A percentile compares a stretch with the other conserved stretches of the same genome.
These are phyloP conservation scores for Corymbia citriodora DNA, from an alignment of 441 rosid species.

Conservation along the genomic window DNA sequence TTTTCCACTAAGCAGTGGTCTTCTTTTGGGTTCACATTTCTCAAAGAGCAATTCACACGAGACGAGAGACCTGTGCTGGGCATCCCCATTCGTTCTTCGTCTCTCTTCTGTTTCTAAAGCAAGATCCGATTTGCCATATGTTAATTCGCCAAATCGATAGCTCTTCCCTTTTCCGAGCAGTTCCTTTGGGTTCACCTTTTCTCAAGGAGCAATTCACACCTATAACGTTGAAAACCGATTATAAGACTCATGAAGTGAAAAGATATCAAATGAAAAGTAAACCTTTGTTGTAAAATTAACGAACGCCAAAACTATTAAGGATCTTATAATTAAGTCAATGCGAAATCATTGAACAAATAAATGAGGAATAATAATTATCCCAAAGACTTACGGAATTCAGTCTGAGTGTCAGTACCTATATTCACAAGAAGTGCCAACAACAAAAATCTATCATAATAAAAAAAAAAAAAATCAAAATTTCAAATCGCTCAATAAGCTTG, in stretches of 20 bases:
- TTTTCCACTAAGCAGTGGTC: not conserved
- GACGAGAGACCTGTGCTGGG: not conserved
- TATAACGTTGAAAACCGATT: too few species aligned
- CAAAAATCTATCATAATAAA: too few species aligned
- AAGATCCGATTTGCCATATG: not conserved
- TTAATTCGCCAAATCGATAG: not conserved
- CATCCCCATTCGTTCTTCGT: not conserved
- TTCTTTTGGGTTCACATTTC: not conserved
- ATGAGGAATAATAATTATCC: too few species aligned
- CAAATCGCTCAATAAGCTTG: fast-evolving
- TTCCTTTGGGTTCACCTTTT: not conserved
- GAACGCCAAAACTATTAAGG: fast-evolving
- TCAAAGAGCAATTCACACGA: not conserved
- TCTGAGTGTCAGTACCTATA: fast-evolving
- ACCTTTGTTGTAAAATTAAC: too few species aligned
- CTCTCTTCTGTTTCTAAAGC: not conserved
- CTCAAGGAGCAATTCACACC: too few species aligned
- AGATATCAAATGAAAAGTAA: fast-evolving
- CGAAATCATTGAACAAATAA: fast-evolving
- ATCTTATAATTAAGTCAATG: not conserved
- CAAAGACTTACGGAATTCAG: too few species aligned
- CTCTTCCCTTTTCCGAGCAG: not conserved
- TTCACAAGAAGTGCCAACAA: fast-evolving
- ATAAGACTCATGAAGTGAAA: too few species aligned
- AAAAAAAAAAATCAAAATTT: fast-evolving